Conservation (phyloP, 2,329 filamentous ascomycete genomes). For the Verticillium longisporum region DNA sequence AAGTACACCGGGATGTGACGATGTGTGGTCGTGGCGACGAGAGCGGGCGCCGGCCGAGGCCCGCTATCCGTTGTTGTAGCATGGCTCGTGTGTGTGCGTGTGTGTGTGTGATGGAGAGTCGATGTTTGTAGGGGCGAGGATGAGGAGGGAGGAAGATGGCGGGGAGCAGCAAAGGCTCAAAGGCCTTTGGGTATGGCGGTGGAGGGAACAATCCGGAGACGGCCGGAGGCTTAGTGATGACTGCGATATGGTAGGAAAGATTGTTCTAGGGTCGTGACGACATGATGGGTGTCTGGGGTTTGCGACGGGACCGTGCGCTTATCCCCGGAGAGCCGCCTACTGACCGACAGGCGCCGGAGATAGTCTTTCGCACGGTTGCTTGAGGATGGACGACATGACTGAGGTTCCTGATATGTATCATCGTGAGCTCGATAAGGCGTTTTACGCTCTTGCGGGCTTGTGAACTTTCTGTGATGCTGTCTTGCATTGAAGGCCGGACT, state of each 20-base stretch:
- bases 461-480: too few relatives aligned
- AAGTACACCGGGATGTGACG: too few relatives aligned
- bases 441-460: too few relatives aligned
- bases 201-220: not conserved
- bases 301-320: not conserved
- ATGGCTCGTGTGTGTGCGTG: slow-evolving; percentile 15
- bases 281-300: not conserved
- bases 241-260: not conserved
- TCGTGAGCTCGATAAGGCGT: too few relatives aligned
- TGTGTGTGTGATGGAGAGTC: slow-evolving; percentile 9
- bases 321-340: not conserved
- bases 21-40: slow-evolving; percentile 3
- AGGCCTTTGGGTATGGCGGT: not conserved
- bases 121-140: too few relatives aligned
- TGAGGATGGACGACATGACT: too few relatives aligned
- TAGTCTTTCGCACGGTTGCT: not conserved
- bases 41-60: slow-evolving; percentile 12
- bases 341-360: not conserved
- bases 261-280: not conserved
- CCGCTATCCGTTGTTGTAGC: slow-evolving; percentile 19
- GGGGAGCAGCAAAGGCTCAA: too few relatives aligned
- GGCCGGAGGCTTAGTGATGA: not conserved
- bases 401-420: too few relatives aligned
- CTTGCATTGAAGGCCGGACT: too few relatives aligned
- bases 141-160: too few relatives aligned